phyloP scores from a whole-genome alignment of 345 rosid species.

The Jatropha curcas region DNA sequence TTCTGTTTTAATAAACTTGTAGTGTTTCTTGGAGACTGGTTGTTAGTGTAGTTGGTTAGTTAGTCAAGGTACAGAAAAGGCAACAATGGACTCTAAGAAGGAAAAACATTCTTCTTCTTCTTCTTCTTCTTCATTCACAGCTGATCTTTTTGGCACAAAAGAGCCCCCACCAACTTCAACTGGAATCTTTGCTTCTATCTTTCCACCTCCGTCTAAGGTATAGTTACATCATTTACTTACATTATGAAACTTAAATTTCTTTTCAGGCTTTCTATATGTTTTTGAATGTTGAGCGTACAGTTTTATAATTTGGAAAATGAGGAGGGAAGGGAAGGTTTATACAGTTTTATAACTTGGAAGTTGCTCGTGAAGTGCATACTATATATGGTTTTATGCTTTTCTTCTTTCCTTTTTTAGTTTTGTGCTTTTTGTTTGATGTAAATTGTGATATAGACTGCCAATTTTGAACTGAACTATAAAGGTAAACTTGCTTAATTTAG shows the following conservation, averaged over 20 bases:
- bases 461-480: background rate
- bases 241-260: background rate
- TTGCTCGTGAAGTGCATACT: background rate
- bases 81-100: constrained; percentile 55
- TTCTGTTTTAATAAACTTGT: constrained; percentile 5
- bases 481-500: background rate
- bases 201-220: constrained; percentile 62
- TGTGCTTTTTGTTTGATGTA: no score
- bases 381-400: background rate
- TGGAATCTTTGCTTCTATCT: constrained; percentile 63
- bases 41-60: background rate
- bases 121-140: constrained; percentile 51
- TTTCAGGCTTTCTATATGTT: background rate
- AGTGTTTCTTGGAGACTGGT: constrained; percentile 2
- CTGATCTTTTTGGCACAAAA: constrained; percentile 70
- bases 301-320: no score
- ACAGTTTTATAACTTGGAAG: background rate
- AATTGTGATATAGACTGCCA: no score
- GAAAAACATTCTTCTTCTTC: constrained; percentile 39
- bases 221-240: background rate
- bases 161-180: constrained; percentile 48
- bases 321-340: background rate
- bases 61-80: background rate
- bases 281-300: background rate
- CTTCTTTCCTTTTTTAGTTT: background rate